Conservation (phyloP, 805 yeast species). For the Jamesozyma lodderae region DNA sequence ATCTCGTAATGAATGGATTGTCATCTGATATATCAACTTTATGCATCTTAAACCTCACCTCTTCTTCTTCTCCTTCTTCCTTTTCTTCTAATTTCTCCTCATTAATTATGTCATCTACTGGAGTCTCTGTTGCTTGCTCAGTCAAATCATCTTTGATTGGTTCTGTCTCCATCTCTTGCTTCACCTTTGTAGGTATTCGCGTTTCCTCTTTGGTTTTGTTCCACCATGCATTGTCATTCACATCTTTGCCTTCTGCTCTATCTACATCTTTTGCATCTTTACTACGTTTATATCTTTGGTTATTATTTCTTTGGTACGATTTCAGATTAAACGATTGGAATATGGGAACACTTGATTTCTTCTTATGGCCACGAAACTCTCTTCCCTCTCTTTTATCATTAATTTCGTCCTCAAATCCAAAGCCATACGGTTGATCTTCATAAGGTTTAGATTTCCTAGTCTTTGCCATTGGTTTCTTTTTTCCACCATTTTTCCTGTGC, state of each 20-base stretch:
- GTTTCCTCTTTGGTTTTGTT: too few species aligned
- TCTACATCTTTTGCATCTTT: too few species aligned
- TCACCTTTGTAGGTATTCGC: too few species aligned
- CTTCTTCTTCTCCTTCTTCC: neutral
- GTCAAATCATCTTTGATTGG: neutral
- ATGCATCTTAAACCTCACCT: too few species aligned
- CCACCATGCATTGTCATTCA: too few species aligned
- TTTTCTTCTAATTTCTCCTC: neutral
- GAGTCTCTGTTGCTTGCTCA: neutral
- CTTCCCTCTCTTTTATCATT: neutral
- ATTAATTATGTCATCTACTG: neutral
- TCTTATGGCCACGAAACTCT: neutral
- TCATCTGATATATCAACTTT: neutral
- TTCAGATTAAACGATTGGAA: conserved; percentile 25
- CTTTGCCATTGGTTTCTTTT: neutral
- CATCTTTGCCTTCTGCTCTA: too few species aligned
- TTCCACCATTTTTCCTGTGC: neutral
- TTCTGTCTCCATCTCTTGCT: too few species aligned
- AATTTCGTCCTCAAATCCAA: conserved; percentile 14
- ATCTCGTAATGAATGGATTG: neutral
- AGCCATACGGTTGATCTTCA: conserved; percentile 30
- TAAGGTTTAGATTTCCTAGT: conserved; percentile 21
- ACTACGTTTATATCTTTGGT: neutral
- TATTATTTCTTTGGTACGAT: conserved; percentile 15
- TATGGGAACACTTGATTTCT: conserved; percentile 11